Evolutionary conservation across 2,329 filamentous ascomycete species (phyloP).

Genomic region (Ophiosphaerella herpotricha): DNA sequence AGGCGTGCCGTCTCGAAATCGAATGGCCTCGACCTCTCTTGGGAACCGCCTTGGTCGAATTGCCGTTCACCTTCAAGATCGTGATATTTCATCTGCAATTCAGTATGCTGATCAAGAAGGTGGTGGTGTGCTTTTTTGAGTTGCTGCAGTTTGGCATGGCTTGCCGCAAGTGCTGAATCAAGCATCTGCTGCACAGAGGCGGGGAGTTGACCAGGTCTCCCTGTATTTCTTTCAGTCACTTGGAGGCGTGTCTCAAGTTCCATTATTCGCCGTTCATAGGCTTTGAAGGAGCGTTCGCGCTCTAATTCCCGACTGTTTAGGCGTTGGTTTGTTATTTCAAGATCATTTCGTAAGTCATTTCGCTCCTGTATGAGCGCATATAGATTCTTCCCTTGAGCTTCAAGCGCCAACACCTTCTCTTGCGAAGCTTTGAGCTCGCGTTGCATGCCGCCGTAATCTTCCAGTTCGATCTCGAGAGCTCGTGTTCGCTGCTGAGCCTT

Average conservation of each 20-base stretch:
- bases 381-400: slow-evolving; percentile 47
- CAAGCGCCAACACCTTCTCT: slow-evolving; percentile 37
- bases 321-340: slow-evolving; percentile 63
- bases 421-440: slow-evolving; percentile 40
- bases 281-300: slow-evolving; percentile 51
- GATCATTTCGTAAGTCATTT: slow-evolving; percentile 62
- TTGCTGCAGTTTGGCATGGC: slow-evolving; percentile 53
- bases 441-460: slow-evolving; percentile 58
- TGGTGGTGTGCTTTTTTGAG: slow-evolving; percentile 59
- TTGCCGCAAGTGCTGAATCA: slow-evolving; percentile 54
- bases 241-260: slow-evolving; percentile 49
- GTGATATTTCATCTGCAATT: slow-evolving; percentile 53
- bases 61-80: slow-evolving; percentile 46
- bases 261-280: slow-evolving; percentile 55
- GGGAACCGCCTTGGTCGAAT: slow-evolving; percentile 31
- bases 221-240: slow-evolving; percentile 25
- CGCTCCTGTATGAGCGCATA: slow-evolving; percentile 62
- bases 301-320: slow-evolving; percentile 59
- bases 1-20: slow-evolving; percentile 23
- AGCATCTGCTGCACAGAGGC: slow-evolving; percentile 53
- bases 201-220: slow-evolving; percentile 41
- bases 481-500: slow-evolving; percentile 61
- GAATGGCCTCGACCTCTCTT: slow-evolving; percentile 21
- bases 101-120: slow-evolving; percentile 56
- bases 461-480: slow-evolving; percentile 62